Percentiles rank a stretch among this genome's conserved stretches.
Conservation (phyloP, 257 asterid species). For the Nicotiana attenuata region DNA sequence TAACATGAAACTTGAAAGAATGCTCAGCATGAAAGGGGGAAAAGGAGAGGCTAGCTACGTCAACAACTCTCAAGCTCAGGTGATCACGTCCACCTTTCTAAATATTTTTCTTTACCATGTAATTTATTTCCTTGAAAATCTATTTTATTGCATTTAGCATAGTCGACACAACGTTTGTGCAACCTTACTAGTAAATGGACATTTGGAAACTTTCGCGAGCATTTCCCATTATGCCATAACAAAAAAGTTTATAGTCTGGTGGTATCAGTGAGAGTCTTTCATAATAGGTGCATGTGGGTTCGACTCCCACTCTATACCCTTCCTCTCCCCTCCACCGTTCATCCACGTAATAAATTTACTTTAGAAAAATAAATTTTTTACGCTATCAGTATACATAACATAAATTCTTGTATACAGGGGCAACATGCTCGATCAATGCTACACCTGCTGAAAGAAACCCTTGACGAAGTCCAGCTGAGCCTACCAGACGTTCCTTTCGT, state of each 20-base stretch:
- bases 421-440: constrained; percentile 81
- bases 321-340: background rate
- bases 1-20: constrained; percentile 56
- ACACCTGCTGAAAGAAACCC: constrained; percentile 59
- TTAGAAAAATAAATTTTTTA: background rate
- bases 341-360: too few species aligned
- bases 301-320: background rate
- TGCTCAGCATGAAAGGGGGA: constrained; percentile 95
- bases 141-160: background rate
- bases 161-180: background rate
- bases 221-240: background rate
- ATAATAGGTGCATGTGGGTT: background rate
- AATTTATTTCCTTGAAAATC: background rate
- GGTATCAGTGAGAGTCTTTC: background rate
- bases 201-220: background rate
- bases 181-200: background rate
- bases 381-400: background rate
- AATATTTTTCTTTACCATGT: background rate
- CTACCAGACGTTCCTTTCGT: constrained; percentile 41
- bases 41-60: constrained; percentile 85
- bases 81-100: background rate
- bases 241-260: background rate
- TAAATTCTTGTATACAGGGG: constrained; percentile 29
- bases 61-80: constrained; percentile 96
- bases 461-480: constrained; percentile 48